Conservation (phyloP, 495 filamentous ascomycete genomes). For the Wilcoxina mikolae region DNA sequence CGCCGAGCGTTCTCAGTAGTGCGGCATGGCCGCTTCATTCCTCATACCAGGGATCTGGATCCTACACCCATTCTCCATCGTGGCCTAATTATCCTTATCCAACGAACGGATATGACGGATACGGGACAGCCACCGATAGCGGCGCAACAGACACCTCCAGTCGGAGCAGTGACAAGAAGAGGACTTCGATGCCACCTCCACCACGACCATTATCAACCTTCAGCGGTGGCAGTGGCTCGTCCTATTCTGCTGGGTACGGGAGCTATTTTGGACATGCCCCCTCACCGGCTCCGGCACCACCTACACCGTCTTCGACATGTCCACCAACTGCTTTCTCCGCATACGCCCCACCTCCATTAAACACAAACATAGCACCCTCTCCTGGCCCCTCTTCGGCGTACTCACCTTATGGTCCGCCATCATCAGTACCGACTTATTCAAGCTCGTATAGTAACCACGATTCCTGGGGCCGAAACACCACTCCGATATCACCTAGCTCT, state of each 20-base stretch:
- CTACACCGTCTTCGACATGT: constrained; percentile 20
- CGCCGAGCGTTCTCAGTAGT: constrained; percentile 15
- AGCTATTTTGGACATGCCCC: constrained; percentile 17
- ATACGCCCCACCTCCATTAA: constrained; percentile 23
- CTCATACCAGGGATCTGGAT: background rate
- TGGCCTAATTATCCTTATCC: background rate
- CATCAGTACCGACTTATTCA: constrained; percentile 11
- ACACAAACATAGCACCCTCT: constrained; percentile 10
- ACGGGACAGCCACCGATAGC: background rate
- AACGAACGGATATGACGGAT: background rate
- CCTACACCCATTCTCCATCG: constrained; percentile 1
- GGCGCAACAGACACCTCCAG: background rate
- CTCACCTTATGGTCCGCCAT: constrained; percentile 23
- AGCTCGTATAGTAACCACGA: constrained; percentile 12
- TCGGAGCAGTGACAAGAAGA: constrained; percentile 17
- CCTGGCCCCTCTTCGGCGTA: constrained; percentile 18
- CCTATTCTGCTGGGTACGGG: constrained; percentile 4
- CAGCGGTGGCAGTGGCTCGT: background rate
- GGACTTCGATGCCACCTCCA: constrained; percentile 24
- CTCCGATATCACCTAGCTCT: no score
- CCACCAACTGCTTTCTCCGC: constrained; percentile 20
- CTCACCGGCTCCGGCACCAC: constrained; percentile 15
- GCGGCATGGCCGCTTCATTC: background rate
- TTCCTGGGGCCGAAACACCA: constrained; percentile 6
- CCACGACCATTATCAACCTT: constrained; percentile 25